These are phyloP conservation scores for Phytophthora hybrid DNA, from an alignment of 352 stramenopile species.

Conservation along the genomic window DNA sequence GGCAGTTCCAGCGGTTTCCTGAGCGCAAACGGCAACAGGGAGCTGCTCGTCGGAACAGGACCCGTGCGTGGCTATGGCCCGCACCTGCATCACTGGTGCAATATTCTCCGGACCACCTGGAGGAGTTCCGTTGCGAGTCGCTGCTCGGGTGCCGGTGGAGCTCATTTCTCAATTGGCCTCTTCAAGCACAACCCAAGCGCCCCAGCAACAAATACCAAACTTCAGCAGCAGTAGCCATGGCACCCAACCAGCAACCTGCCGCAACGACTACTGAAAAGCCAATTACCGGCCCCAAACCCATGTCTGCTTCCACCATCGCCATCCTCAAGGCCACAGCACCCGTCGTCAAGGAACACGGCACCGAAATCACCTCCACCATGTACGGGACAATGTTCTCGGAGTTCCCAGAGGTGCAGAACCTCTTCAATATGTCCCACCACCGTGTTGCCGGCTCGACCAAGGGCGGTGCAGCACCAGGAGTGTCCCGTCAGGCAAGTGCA, in stretches of 20 bases:
- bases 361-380: slow-evolving; percentile 73
- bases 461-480: slow-evolving; percentile 22
- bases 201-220: background rate
- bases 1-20: slow-evolving; percentile 24
- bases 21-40: background rate
- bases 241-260: slow-evolving; percentile 27
- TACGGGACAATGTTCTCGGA: slow-evolving; percentile 69
- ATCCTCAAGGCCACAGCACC: slow-evolving; percentile 76
- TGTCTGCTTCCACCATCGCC: slow-evolving; percentile 45
- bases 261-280: too few species aligned
- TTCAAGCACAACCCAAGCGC: slow-evolving; percentile 17
- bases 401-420: slow-evolving; percentile 65
- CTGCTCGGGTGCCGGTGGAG: background rate
- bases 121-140: background rate
- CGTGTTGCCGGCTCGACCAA: slow-evolving; percentile 48
- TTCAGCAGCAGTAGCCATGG: slow-evolving; percentile 18
- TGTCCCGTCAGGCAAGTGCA: slow-evolving; percentile 54
- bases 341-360: slow-evolving; percentile 67
- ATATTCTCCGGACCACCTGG: background rate
- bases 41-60: background rate
- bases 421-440: slow-evolving; percentile 84
- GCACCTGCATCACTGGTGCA: background rate
- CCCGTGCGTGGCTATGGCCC: slow-evolving; percentile 20
- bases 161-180: slow-evolving; percentile 27
- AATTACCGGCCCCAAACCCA: slow-evolving; percentile 29